Conservation (phyloP, 306 rosid genomes). For the Senna tora region DNA sequence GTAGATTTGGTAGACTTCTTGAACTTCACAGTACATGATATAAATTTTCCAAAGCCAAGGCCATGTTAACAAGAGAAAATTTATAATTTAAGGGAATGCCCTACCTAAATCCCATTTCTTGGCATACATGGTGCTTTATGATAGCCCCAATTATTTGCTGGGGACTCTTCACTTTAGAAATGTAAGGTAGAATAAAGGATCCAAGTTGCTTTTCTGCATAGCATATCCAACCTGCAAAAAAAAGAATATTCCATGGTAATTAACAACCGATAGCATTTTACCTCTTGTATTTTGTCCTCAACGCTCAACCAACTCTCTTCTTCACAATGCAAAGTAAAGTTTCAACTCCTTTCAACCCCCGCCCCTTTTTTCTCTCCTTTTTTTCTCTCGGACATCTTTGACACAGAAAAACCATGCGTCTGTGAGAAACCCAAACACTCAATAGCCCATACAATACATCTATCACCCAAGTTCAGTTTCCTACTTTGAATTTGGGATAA, state of each 20-base stretch:
- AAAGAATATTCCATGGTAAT: constrained; percentile 15
- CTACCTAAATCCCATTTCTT: constrained; percentile 78
- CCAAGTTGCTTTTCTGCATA: constrained; percentile 98
- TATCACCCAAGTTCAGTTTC: constrained; percentile 16
- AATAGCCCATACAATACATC: constrained; percentile 9
- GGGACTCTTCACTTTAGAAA: constrained; percentile 91
- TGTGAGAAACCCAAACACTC: neutral
- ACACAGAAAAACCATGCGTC: constrained; percentile 4
- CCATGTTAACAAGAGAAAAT: neutral
- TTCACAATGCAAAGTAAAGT: constrained; percentile 28
- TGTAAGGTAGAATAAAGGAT: constrained; percentile 76
- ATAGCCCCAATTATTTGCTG: constrained; percentile 89
- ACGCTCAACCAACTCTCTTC: constrained; percentile 2
- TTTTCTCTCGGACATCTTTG: neutral
- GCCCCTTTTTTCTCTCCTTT: neutral
- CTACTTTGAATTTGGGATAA: neutral
- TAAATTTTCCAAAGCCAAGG: neutral
- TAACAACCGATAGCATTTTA: constrained; percentile 4
- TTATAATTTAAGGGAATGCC: constrained; percentile 22
- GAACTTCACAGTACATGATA: neutral
- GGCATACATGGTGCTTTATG: constrained; percentile 66
- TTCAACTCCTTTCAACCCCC: constrained; percentile 1
- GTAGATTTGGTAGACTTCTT: constrained; percentile 12
- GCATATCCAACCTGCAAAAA: constrained; percentile 90
- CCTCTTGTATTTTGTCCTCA: neutral